Percentiles rank a stretch among this genome's conserved stretches.
phyloP scores from a whole-genome alignment of 257 asterid genomes.

The Striga asiatica region DNA sequence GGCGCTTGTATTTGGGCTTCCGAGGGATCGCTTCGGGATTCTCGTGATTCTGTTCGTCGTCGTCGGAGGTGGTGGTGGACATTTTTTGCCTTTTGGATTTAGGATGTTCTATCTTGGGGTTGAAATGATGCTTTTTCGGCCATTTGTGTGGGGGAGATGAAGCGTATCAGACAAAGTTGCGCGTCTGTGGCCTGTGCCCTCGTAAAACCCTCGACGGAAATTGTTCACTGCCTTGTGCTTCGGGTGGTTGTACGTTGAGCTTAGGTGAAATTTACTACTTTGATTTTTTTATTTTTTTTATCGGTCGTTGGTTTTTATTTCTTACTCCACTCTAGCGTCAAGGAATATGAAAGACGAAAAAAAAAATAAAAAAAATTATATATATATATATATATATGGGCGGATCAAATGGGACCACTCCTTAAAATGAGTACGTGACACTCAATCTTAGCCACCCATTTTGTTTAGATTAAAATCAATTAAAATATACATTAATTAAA shows the following conservation, averaged over 20 bases:
- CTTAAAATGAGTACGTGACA: no score
- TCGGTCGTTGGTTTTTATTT: no score
- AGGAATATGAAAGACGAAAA: no score
- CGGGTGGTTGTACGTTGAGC: slow-evolving; percentile 26
- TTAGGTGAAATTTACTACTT: no score
- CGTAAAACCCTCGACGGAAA: slow-evolving; percentile 36
- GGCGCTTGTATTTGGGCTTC: slow-evolving; percentile 68
- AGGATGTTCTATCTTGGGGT: slow-evolving; percentile 28
- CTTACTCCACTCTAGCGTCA: no score
- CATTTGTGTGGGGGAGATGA: slow-evolving; percentile 15
- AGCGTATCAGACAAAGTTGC: slow-evolving; percentile 1
- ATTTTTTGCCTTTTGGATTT: slow-evolving; percentile 56
- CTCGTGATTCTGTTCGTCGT: slow-evolving; percentile 21
- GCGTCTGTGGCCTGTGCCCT: slow-evolving; percentile 16
- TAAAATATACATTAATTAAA: no score
- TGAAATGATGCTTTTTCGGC: slow-evolving; percentile 22
- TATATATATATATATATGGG: no score
- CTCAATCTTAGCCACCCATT: no score
- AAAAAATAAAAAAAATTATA: no score
- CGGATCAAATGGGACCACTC: no score
- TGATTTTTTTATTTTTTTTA: no score
- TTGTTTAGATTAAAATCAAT: no score
- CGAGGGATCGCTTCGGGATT: slow-evolving; percentile 15
- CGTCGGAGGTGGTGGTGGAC: slow-evolving; percentile 59
- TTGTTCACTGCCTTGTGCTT: slow-evolving; percentile 9